Evolutionary conservation across 2,329 filamentous ascomycete species (phyloP), one percentile per base, ranked within the genome.

Genomic region (Tolypocladium ovalisporum): DNA sequence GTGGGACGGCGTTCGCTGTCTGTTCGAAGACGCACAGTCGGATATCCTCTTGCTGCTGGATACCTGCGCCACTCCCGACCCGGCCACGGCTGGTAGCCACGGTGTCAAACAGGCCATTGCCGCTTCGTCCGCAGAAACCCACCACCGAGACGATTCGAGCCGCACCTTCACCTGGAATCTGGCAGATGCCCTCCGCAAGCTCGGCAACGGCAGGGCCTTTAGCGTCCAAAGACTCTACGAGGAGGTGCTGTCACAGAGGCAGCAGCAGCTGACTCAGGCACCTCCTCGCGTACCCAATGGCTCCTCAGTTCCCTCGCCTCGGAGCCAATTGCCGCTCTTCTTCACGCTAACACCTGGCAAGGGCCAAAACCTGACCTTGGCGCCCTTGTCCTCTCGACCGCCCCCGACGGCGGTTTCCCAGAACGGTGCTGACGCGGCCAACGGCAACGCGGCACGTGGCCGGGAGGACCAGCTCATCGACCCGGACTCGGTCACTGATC

Each of bases 41-140:
- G 84, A 87, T 66, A 81, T 86, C 39, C 74, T 87, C 17, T 70
- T 87, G 6, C 70, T 87, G 15, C 74, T 87, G 32, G 84, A 87
- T 66, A 81, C 80, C n/a, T 85, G 82, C 64, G 77, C 79, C 13
- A 67, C 79, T n/a, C 75, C 76, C 35, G 79, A 85, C 60, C 72
- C 74, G 13, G 71, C 77, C 1, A 69, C 76, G 54, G 72, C 76
- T 5, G 78, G 79, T 29, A 79, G 77, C 58, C 76, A 80, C 63
- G 82, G 82, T 34, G 70, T 78, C 24, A 87, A 86, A 67, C 83
- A 87, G 66, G 78, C 78, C 51, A 84, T 87, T 62, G 82, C 83
- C 7, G 81, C 83, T n/a, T 80, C 75, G 63, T 76, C 74, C 1
- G 73, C 77, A 8, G 82, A 84, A 52, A 76, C 79, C 57, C 73